A percentile compares a stretch with the other conserved stretches of the same genome.
Evolutionary conservation across 83 land plant genomes (phyloP).

Genomic region (Picea abies): DNA sequence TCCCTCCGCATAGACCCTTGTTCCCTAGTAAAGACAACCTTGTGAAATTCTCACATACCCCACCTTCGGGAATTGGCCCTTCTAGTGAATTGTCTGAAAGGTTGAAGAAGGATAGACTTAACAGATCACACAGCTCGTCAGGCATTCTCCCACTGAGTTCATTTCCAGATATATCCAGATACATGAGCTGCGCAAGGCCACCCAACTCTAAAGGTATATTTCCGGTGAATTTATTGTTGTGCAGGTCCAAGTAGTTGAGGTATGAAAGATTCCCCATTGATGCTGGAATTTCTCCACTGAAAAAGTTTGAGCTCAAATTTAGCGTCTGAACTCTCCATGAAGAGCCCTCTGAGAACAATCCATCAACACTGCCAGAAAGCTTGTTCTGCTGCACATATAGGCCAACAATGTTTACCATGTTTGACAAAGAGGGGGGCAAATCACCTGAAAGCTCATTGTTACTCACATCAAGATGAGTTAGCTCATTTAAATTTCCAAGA

Average conservation of each 20-base stretch:
- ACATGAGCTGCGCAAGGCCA: constrained; percentile 14
- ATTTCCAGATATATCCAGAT: constrained; percentile 28
- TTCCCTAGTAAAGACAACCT: constrained; percentile 34
- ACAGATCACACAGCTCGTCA: constrained; percentile 15
- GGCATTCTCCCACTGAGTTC: constrained; percentile 33
- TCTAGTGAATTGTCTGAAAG: constrained; percentile 26
- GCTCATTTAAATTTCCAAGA: constrained; percentile 28
- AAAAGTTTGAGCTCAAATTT: constrained; percentile 17
- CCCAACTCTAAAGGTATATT: constrained; percentile 23
- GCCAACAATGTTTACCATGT: constrained; percentile 50
- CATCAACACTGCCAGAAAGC: constrained; percentile 51
- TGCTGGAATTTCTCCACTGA: constrained; percentile 23
- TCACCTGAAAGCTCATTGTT: constrained; percentile 50
- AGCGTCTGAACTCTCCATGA: constrained; percentile 37
- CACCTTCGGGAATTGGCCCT: constrained; percentile 37
- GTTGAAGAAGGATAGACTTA: constrained; percentile 20
- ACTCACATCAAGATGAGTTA: constrained; percentile 50
- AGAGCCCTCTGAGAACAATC: constrained; percentile 33
- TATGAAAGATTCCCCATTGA: constrained; percentile 20
- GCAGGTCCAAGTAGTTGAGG: constrained; percentile 24
- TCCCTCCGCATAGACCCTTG: constrained; percentile 39
- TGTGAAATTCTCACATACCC: constrained; percentile 34
- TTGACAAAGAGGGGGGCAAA: constrained; percentile 50
- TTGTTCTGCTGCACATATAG: constrained; percentile 59
- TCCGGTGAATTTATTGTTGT: constrained; percentile 18